Evolutionary conservation across 1,284 basidiomycete genomes (phyloP).

Genomic region (Moniliophthora roreri): DNA sequence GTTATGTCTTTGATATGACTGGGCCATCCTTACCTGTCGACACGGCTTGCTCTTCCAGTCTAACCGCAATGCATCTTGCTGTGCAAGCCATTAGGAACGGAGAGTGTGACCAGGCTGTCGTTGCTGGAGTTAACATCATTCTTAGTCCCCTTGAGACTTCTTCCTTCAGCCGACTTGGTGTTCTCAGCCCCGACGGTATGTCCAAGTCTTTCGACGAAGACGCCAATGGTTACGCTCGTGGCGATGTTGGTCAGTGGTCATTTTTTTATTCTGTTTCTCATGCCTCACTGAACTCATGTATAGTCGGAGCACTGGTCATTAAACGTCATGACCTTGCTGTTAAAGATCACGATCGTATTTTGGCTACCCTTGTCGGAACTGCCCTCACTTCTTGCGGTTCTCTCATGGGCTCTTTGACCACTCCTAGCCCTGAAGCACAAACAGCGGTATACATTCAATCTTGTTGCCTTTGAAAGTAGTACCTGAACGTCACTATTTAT

Average conservation of each 20-base stretch:
- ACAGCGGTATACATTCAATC: neutral
- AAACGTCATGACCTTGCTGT: constrained; percentile 2
- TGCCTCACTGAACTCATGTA: neutral
- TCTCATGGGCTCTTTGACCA: constrained; percentile 2
- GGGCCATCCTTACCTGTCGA: constrained; percentile 47
- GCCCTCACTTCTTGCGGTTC: constrained; percentile 2
- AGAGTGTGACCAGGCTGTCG: constrained; percentile 49
- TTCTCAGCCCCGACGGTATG: constrained; percentile 3
- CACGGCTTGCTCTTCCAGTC: constrained; percentile 49
- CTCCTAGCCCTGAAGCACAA: constrained; percentile 2
- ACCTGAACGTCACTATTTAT: neutral
- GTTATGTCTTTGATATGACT: constrained; percentile 7
- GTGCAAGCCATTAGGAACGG: constrained; percentile 41
- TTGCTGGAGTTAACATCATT: constrained; percentile 30
- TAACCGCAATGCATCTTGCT: constrained; percentile 48
- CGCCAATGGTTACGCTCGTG: constrained; percentile 2
- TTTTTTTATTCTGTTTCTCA: neutral
- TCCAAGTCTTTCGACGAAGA: constrained; percentile 5
- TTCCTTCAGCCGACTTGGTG: constrained; percentile 5
- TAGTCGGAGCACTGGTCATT: constrained; percentile 1
- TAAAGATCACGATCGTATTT: neutral
- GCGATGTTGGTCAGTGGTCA: neutral
- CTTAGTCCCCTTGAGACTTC: constrained; percentile 1
- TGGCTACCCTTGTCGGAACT: constrained; percentile 2
- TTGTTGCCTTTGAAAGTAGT: too few species aligned